Evolutionary conservation across 331 rosid genomes (phyloP).

Genomic region (Pyracantha coccinea): DNA sequence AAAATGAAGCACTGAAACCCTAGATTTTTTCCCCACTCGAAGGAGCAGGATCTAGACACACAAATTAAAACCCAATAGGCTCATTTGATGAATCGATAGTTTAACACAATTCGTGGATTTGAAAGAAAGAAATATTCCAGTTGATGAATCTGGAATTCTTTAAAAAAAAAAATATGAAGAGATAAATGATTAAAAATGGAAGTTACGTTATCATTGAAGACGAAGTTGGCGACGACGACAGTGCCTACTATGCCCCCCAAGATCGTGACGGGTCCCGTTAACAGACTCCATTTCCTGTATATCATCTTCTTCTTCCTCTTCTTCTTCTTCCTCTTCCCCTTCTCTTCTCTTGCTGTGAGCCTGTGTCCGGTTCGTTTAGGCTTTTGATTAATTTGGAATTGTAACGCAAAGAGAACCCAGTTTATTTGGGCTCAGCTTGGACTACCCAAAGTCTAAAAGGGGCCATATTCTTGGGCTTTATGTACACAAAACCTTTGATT

Average conservation of each 20-base stretch:
- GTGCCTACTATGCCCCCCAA: slow-evolving; percentile 57
- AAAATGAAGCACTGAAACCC: background rate
- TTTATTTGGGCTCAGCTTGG: background rate
- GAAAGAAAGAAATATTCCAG: background rate
- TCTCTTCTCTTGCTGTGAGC: background rate
- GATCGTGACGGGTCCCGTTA: slow-evolving; percentile 48
- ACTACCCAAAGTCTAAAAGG: background rate
- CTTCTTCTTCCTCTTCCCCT: background rate
- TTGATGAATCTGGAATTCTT: background rate
- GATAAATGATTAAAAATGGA: background rate
- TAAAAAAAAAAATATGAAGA: background rate
- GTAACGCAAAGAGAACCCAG: background rate
- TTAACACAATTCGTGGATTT: background rate
- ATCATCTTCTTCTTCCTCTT: slow-evolving; percentile 47
- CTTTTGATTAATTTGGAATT: background rate
- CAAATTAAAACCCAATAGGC: background rate
- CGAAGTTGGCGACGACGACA: slow-evolving; percentile 34
- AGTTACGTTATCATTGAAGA: slow-evolving; percentile 49
- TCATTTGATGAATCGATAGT: background rate
- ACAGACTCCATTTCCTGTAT: slow-evolving; percentile 90
- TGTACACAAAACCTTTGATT: background rate
- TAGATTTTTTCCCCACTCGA: background rate
- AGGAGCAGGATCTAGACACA: background rate
- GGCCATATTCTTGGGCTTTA: background rate
- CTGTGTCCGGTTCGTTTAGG: background rate